These are phyloP conservation scores for Neophaeococcomyces mojaviensis DNA, from an alignment of 2,329 filamentous ascomycete genomes.

Conservation along the genomic window DNA sequence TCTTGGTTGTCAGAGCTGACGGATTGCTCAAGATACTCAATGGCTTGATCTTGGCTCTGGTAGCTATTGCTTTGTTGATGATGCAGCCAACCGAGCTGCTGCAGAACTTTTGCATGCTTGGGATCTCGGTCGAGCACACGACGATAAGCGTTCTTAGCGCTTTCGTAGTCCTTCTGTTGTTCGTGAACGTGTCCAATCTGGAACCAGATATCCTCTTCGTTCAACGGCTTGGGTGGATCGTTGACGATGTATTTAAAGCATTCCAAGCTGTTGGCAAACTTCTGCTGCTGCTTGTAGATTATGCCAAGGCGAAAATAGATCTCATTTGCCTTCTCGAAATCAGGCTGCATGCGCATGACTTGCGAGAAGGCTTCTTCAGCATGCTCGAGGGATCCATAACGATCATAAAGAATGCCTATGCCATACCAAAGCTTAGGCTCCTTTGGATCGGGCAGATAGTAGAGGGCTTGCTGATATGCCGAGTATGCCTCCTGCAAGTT, in stretches of 20 bases:
- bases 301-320: conserved; percentile 99
- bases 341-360: conserved; percentile 96
- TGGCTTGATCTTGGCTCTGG: conserved; percentile 87
- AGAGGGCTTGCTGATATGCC: conserved; percentile 89
- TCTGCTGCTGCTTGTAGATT: conserved; percentile 97
- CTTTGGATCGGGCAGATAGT: conserved; percentile 90
- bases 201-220: conserved; percentile 99
- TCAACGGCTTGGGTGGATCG: conserved; percentile 83
- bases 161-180: conserved; percentile 96
- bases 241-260: conserved; percentile 98
- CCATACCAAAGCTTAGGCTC: conserved; percentile 98
- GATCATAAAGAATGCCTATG: conserved; percentile 93
- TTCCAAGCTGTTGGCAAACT: conserved; percentile 88
- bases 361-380: conserved; percentile 97
- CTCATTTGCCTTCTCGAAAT: conserved; percentile 97
- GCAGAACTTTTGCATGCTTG: conserved; percentile 93
- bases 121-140: conserved; percentile 90
- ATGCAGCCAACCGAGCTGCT: conserved; percentile 95
- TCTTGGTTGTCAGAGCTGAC: conserved; percentile 92
- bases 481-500: conserved; percentile 94
- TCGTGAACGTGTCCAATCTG: conserved; percentile 98
- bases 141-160: conserved; percentile 83
- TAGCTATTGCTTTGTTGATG: conserved; percentile 93
- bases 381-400: conserved; percentile 92
- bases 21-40: conserved; percentile 95